A percentile compares a stretch with the other conserved stretches of the same genome.
Conservation (phyloP, 2,329 filamentous ascomycete genomes). For the Xylariomycetidae sp. region DNA sequence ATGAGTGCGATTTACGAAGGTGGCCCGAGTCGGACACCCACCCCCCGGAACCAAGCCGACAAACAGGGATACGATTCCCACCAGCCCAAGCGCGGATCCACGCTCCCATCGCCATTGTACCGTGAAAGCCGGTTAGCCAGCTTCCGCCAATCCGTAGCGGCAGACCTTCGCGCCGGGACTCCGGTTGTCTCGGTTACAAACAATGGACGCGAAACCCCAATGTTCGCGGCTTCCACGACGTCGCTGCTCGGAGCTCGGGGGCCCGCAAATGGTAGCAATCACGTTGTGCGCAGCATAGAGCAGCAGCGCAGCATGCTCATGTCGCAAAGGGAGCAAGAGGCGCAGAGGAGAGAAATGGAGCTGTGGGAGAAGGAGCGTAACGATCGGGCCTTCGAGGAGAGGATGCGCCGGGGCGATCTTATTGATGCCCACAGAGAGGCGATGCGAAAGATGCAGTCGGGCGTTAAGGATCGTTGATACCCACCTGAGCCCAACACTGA, state of each 20-base stretch:
- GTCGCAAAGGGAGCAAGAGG: constrained; percentile 58
- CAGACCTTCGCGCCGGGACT: constrained; percentile 49
- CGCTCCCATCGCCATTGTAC: constrained; percentile 35
- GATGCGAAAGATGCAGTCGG: constrained; percentile 70
- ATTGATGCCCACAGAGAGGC: constrained; percentile 73
- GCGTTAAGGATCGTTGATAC: constrained; percentile 35
- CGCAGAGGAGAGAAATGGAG: constrained; percentile 54
- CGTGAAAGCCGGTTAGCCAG: constrained; percentile 59
- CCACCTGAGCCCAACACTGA: no score
- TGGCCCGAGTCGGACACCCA: constrained; percentile 7
- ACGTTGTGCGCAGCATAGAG: constrained; percentile 46
- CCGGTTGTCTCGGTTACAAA: constrained; percentile 24
- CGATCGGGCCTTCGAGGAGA: constrained; percentile 64
- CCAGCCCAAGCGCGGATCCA: constrained; percentile 46
- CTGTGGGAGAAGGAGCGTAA: constrained; percentile 52
- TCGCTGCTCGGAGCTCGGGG: constrained; percentile 12
- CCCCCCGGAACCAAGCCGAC: constrained; percentile 27
- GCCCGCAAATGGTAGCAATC: constrained; percentile 31
- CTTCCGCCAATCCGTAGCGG: constrained; percentile 62
- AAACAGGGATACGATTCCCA: constrained; percentile 46
- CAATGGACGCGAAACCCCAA: constrained; percentile 34
- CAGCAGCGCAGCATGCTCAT: constrained; percentile 52
- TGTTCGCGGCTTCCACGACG: constrained; percentile 27
- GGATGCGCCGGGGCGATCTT: constrained; percentile 73
- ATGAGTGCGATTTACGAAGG: no score